Evolutionary conservation across 73 alveolate genomes (phyloP).

Genomic region (Stentor roeselii): DNA sequence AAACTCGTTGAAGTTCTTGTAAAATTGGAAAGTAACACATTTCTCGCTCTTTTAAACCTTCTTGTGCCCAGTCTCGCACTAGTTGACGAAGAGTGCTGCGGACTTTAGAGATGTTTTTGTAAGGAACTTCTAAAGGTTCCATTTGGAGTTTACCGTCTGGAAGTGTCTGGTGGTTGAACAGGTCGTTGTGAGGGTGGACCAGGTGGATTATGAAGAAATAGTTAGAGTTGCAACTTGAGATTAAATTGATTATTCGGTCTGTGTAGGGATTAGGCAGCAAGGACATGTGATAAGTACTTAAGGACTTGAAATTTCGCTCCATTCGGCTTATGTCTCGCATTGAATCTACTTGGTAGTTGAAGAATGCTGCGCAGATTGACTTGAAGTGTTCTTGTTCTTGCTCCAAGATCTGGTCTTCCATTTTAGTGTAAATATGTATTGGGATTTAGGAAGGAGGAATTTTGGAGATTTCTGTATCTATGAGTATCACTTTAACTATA

Average conservation of each 20-base stretch:
- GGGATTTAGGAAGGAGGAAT: too few species aligned
- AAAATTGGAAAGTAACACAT: slow-evolving; percentile 57
- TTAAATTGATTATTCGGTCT: slow-evolving; percentile 54
- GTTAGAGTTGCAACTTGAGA: slow-evolving; percentile 44
- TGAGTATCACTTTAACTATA: too few species aligned
- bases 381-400: slow-evolving; percentile 76
- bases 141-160: slow-evolving; percentile 62
- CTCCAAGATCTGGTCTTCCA: slow-evolving; percentile 52
- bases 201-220: slow-evolving; percentile 51
- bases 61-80: slow-evolving; percentile 94
- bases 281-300: slow-evolving; percentile 43
- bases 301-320: slow-evolving; percentile 65
- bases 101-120: slow-evolving; percentile 47
- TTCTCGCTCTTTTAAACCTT: slow-evolving; percentile 67
- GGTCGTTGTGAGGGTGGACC: slow-evolving; percentile 51
- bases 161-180: slow-evolving; percentile 54
- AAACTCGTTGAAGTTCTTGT: slow-evolving; percentile 58
- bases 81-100: slow-evolving; percentile 85
- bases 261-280: slow-evolving; percentile 48
- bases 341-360: slow-evolving; percentile 81
- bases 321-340: slow-evolving; percentile 70
- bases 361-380: slow-evolving; percentile 71
- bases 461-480: too few species aligned
- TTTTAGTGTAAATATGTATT: too few species aligned
- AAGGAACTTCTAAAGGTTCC: slow-evolving; percentile 33